Evolutionary conservation across 495 filamentous ascomycete genomes (phyloP).

Genomic region (Cercophora newfieldiana): DNA sequence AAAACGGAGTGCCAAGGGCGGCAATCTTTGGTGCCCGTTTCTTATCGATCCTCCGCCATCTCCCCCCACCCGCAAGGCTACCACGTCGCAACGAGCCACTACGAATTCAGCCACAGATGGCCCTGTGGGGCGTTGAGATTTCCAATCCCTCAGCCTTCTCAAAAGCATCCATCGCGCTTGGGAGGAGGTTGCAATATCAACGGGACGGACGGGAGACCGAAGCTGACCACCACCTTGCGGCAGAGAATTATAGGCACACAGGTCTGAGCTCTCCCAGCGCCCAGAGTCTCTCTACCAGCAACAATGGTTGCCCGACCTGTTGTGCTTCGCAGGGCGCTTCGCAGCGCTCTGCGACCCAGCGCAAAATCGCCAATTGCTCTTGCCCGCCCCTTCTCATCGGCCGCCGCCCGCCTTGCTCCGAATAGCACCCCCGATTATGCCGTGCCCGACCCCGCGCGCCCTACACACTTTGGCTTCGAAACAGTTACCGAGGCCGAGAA

Average conservation of each 20-base stretch:
- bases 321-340: conserved; percentile 27
- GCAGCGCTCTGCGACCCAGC: neutral
- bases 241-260: neutral
- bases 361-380: conserved; percentile 10
- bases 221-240: neutral
- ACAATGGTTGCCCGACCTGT: conserved; percentile 30
- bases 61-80: conserved; percentile 18
- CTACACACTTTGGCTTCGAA: conserved; percentile 94
- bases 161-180: neutral
- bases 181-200: no score
- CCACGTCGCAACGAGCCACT: no score
- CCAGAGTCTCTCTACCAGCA: neutral
- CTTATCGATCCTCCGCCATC: conserved; percentile 12
- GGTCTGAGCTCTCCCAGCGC: neutral
- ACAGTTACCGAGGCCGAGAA: conserved; percentile 84
- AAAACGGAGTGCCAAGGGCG: conserved; percentile 10
- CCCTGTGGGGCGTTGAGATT: conserved; percentile 8
- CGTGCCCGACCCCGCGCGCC: conserved; percentile 54
- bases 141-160: conserved; percentile 20
- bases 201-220: neutral
- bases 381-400: conserved; percentile 1
- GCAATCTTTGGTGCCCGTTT: conserved; percentile 12
- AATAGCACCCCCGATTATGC: conserved; percentile 29
- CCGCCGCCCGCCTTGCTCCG: neutral
- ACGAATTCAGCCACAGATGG: neutral